These are phyloP conservation scores for Wallacemonas sp. DNA, from an alignment of 208 protist genomes.

Conservation along the genomic window DNA sequence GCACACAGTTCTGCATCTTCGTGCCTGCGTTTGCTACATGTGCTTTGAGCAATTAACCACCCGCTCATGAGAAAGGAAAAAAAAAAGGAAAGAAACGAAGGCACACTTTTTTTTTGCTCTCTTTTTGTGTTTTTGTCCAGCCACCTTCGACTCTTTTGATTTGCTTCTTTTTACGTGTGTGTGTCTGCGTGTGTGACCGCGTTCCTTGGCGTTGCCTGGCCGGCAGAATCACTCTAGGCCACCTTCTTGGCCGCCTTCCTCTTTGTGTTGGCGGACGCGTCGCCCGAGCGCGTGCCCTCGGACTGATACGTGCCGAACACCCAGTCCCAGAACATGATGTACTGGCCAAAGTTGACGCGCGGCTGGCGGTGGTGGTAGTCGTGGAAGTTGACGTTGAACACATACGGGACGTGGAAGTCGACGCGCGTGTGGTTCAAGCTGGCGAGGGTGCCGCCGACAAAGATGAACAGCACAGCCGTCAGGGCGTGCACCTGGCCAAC, in stretches of 20 bases:
- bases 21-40: too few species aligned
- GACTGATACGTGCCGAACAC: constrained; percentile 85
- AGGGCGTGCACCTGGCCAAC: constrained; percentile 66
- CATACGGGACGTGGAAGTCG: constrained; percentile 73
- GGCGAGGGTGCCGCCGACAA: constrained; percentile 81
- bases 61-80: too few species aligned
- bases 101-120: constrained; percentile 13
- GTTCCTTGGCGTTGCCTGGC: background rate
- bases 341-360: constrained; percentile 91
- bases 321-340: constrained; percentile 93
- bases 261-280: background rate
- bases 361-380: constrained; percentile 91
- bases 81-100: constrained; percentile 18
- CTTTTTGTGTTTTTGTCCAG: background rate
- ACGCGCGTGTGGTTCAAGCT: constrained; percentile 92
- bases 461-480: constrained; percentile 70
- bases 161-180: too few species aligned
- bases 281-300: constrained; percentile 30
- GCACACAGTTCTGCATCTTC: too few species aligned
- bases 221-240: background rate
- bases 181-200: background rate
- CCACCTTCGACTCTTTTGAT: too few species aligned
- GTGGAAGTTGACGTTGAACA: constrained; percentile 88
- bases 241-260: background rate
- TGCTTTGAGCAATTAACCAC: too few species aligned